Percentiles rank a stretch among this genome's conserved stretches.
These are phyloP conservation scores for Bassia scoparia DNA, from an alignment of 148 eudicot species.

Conservation along the genomic window DNA sequence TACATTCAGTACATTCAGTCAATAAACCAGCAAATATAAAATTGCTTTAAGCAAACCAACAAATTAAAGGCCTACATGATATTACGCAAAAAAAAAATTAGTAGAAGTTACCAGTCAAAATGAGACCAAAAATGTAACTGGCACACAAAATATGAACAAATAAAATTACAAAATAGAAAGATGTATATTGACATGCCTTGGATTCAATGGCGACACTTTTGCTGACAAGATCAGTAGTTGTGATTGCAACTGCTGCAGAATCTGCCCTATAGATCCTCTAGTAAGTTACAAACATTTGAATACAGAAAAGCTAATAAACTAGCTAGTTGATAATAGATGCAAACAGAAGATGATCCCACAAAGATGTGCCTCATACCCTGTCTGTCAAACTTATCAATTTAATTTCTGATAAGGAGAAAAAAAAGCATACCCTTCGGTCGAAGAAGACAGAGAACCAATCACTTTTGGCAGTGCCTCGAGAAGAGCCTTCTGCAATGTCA, in stretches of 20 bases:
- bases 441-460: slow-evolving; percentile 57
- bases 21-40: neutral
- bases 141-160: neutral
- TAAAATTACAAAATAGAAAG: neutral
- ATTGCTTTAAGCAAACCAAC: neutral
- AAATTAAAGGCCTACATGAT: neutral
- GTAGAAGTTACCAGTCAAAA: neutral
- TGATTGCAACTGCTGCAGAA: slow-evolving; percentile 96
- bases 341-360: neutral
- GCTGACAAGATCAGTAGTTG: slow-evolving; percentile 96
- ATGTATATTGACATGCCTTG: slow-evolving; percentile 43
- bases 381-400: neutral
- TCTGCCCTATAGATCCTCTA: slow-evolving; percentile 61
- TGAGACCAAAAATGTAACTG: neutral
- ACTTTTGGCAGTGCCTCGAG: slow-evolving; percentile 73
- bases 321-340: neutral
- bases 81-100: neutral
- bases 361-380: neutral
- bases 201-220: slow-evolving; percentile 91
- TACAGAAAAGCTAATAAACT: neutral
- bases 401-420: slow-evolving; percentile 12
- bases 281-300: slow-evolving; percentile 12
- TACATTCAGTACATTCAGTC: too few relatives aligned
- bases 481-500: slow-evolving; percentile 74
- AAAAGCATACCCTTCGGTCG: slow-evolving; percentile 60